Conservation (phyloP, 148 eudicot species). For the Rhododendron simsii region DNA sequence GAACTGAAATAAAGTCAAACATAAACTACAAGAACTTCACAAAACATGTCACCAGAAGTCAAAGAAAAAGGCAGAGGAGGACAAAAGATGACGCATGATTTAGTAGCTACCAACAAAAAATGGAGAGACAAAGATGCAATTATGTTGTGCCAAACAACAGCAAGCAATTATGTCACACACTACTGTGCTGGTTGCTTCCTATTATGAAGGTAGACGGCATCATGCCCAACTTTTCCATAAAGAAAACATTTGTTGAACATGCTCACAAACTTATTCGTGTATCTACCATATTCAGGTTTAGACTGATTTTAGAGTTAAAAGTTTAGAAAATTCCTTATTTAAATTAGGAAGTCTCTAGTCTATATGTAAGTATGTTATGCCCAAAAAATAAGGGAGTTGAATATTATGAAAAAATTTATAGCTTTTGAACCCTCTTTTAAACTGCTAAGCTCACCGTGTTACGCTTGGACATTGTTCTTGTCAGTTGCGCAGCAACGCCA, state of each 20-base stretch:
- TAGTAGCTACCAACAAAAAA: background rate
- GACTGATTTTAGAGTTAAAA: background rate
- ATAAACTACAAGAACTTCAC: conserved; percentile 4
- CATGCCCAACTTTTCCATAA: background rate
- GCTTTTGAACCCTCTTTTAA: background rate
- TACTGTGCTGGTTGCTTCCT: background rate
- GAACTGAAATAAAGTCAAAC: conserved; percentile 45
- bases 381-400: background rate
- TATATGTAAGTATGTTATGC: background rate
- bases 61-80: background rate
- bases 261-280: background rate
- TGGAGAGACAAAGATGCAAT: background rate
- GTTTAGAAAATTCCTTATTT: too few species aligned
- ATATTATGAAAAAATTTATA: too few species aligned
- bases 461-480: conserved; percentile 98
- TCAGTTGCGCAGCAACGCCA: conserved; percentile 98
- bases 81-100: background rate
- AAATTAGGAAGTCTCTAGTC: background rate
- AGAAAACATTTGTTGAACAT: background rate
- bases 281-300: background rate
- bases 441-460: conserved; percentile 59
- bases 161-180: background rate
- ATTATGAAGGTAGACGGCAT: background rate
- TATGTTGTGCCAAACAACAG: background rate
- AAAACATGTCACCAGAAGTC: conserved; percentile 1